These are phyloP conservation scores for Spinellus fusiger DNA, from an alignment of 192 early-diverging fungal species.

Conservation along the genomic window DNA sequence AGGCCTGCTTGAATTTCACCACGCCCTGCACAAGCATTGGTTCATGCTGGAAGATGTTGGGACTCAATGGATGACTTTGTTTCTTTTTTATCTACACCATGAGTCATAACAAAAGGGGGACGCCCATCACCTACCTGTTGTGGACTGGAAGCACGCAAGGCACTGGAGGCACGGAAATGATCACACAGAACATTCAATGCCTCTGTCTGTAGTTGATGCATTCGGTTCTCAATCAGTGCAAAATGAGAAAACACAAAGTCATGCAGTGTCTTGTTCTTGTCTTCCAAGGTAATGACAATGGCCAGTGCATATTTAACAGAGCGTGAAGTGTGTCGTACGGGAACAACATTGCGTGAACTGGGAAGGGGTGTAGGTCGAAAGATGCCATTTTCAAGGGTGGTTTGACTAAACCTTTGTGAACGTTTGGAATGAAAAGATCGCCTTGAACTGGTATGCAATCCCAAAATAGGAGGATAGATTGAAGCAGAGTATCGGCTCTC, in stretches of 20 bases:
- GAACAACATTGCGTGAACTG: slow-evolving; percentile 23
- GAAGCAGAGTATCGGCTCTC: slow-evolving; percentile 15
- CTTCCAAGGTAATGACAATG: slow-evolving; percentile 43
- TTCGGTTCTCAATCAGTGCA: slow-evolving; percentile 46
- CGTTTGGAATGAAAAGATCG: slow-evolving; percentile 34
- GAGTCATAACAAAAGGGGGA: not conserved
- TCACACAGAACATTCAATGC: slow-evolving; percentile 36
- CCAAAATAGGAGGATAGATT: slow-evolving; percentile 28
- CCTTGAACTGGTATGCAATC: slow-evolving; percentile 11
- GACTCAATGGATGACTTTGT: slow-evolving; percentile 7
- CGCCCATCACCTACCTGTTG: too few relatives aligned
- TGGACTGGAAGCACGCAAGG: too few relatives aligned
- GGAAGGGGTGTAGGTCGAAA: slow-evolving; percentile 51
- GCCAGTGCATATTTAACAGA: slow-evolving; percentile 48
- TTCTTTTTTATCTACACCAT: not conserved
- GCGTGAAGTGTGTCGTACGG: slow-evolving; percentile 34
- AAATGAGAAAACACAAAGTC: slow-evolving; percentile 56
- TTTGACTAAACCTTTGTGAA: slow-evolving; percentile 43
- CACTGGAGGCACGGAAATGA: slow-evolving; percentile 13
- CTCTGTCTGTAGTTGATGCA: slow-evolving; percentile 48
- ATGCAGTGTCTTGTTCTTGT: slow-evolving; percentile 35
- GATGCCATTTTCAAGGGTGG: slow-evolving; percentile 50
- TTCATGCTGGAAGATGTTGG: slow-evolving; percentile 46
- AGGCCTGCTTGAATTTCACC: slow-evolving; percentile 34
- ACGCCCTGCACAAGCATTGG: slow-evolving; percentile 38